Percentiles rank a stretch among this genome's conserved stretches.
These are phyloP conservation scores for Lanmaoa rubissima DNA, from an alignment of 768 basidiomycete species.

Conservation along the genomic window DNA sequence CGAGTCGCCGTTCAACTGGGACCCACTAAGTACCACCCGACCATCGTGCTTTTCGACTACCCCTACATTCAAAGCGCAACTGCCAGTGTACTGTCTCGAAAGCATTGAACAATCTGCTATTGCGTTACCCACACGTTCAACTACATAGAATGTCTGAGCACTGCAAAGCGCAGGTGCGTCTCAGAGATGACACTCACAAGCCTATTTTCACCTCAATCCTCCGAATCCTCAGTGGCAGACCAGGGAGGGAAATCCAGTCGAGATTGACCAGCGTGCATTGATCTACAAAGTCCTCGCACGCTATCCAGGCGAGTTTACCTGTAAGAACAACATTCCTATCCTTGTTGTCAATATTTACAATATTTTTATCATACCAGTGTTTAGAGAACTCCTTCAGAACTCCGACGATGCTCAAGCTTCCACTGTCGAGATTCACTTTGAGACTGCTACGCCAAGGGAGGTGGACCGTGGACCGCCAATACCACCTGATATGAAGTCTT, in stretches of 20 bases:
- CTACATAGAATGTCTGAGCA: neutral
- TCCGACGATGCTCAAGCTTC: constrained; percentile 87
- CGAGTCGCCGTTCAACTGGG: no score
- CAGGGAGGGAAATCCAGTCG: constrained; percentile 67
- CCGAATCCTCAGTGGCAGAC: constrained; percentile 34
- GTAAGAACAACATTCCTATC: constrained; percentile 27
- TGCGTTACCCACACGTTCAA: no score
- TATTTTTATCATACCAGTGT: constrained; percentile 36
- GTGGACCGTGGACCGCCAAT: no score
- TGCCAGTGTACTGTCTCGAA: no score
- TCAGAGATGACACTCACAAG: no score
- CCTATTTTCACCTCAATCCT: neutral
- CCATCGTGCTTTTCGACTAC: no score
- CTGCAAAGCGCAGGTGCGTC: neutral
- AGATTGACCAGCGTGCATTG: constrained; percentile 88
- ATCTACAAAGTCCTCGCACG: constrained; percentile 94
- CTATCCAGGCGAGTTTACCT: constrained; percentile 90
- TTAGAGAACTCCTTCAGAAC: constrained; percentile 89
- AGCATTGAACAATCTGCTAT: no score
- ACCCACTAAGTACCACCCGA: no score
- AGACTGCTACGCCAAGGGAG: constrained; percentile 43
- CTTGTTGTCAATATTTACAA: no score
- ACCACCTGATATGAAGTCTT: constrained; percentile 46
- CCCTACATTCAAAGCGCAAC: no score
- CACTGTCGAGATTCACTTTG: constrained; percentile 74